Evolutionary conservation across 2,329 filamentous ascomycete genomes (phyloP).

Genomic region (Arthrobotrys sphaeroides): DNA sequence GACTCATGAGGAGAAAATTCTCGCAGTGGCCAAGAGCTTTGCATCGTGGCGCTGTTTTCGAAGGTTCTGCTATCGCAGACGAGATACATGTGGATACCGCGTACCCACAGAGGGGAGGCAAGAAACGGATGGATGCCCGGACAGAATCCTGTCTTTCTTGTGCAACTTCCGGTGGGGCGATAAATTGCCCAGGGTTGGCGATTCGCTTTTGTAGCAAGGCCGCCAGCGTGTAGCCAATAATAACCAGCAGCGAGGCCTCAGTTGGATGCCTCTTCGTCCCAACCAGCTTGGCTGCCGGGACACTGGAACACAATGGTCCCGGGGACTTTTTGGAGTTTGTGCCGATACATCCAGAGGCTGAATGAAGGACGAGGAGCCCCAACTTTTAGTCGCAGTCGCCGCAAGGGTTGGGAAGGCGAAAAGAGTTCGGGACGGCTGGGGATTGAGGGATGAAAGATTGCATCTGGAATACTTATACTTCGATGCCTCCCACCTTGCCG

Average conservation of each 20-base stretch:
- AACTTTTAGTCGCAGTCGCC: neutral
- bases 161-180: conserved; percentile 6
- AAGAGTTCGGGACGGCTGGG: conserved; percentile 12
- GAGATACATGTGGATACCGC: neutral
- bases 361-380: conserved; percentile 22
- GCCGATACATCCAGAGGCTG: conserved; percentile 35
- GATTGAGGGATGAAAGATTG: neutral
- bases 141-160: neutral
- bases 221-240: conserved; percentile 18
- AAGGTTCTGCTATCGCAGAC: neutral
- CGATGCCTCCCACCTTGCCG: neutral
- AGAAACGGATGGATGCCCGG: neutral
- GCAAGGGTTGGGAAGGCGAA: neutral
- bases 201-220: conserved; percentile 8
- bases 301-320: neutral
- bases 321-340: conserved; percentile 5
- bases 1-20: neutral
- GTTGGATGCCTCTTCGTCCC: neutral
- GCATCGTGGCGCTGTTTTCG: neutral
- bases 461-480: conserved; percentile 12
- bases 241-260: neutral
- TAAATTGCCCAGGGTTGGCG: neutral
- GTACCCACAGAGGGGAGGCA: neutral
- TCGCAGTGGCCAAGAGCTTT: neutral
- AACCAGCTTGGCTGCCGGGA: neutral